Base-by-base conservation (phyloP, 169 alveolate genomes). In the Cryptosporidium tyzzeri region DNA sequence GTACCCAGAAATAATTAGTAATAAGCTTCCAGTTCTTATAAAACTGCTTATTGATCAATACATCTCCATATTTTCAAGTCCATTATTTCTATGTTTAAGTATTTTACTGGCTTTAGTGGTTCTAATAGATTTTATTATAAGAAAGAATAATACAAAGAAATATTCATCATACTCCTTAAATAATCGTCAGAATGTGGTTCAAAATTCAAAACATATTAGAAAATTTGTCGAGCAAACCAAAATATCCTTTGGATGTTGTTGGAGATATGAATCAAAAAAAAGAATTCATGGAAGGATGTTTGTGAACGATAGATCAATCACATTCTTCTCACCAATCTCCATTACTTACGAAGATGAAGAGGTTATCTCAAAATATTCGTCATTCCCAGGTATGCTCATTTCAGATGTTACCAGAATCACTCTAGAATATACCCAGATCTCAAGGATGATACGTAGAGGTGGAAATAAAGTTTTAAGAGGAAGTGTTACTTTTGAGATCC, bases 261-360 rank as follows among this genome's bases (percentile, higher is more conserved):
- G 89, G 89, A 80, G 89, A 48, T 80, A 80, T 50, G 89, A 80
- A 6, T 80, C 89, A n/a, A 80, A 80, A 50, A 80, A 80, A 48
- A 80, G 89, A 21, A 65, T 80, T 37, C 89, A 80, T 26, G 89
- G 89, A 12, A 31, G 89, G 50, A 62, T 80, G 74, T 80, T 62
- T 26, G 65, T 80, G 6, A 41, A 23, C 23, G 89, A 80, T 9
- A 65, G 59, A 26, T 12, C 69, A 50, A 62, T 80, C n/a, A 44
- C 65, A 6, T 80, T 80, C 45, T 41, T 44, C 29, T 80, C 89
- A 8, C 89, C 89, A 39, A 12, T 62, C n/a, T 26, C 61, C 35
- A 61, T 80, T 23, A 18, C 50, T 8, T 45, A 16, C 62, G 89
- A 80, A 14, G 8, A 37, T 8, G 67, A 80, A 21, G 80, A 59